These are phyloP conservation scores for Gelatoporia subvermispora DNA, from an alignment of 768 basidiomycete genomes.

Conservation along the genomic window DNA sequence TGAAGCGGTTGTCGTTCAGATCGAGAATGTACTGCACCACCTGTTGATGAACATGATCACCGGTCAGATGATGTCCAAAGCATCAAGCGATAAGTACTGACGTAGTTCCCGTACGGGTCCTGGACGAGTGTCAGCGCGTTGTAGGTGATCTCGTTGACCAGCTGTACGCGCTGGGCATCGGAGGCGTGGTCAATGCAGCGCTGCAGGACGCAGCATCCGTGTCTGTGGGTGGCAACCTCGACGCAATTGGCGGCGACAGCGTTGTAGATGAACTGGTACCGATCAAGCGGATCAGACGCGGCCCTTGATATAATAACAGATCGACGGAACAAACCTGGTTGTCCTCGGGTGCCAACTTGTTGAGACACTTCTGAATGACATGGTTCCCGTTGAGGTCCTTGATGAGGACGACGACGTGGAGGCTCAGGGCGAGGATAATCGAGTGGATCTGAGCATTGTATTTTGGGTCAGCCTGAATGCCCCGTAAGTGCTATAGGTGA, in stretches of 20 bases:
- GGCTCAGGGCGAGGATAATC: slow-evolving; percentile 92
- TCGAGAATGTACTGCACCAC: slow-evolving; percentile 98
- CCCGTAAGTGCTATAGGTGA: slow-evolving; percentile 49
- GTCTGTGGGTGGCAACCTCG: slow-evolving; percentile 96
- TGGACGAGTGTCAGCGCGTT: slow-evolving; percentile 97
- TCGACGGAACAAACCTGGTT: slow-evolving; percentile 65
- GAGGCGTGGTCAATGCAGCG: slow-evolving; percentile 98
- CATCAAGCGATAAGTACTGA: slow-evolving; percentile 29
- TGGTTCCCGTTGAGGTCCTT: slow-evolving; percentile 98
- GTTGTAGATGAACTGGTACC: slow-evolving; percentile 89
- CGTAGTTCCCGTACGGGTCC: slow-evolving; percentile 94
- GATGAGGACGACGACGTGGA: slow-evolving; percentile 98
- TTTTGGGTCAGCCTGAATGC: slow-evolving; percentile 68
- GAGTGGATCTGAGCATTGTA: slow-evolving; percentile 92
- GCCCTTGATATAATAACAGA: background rate
- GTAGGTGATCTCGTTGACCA: slow-evolving; percentile 98
- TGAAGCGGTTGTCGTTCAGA: slow-evolving; percentile 97
- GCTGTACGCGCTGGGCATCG: slow-evolving; percentile 89
- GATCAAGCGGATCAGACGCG: background rate
- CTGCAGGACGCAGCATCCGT: slow-evolving; percentile 98
- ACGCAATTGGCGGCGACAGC: slow-evolving; percentile 98
- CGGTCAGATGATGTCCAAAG: background rate
- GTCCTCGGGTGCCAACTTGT: slow-evolving; percentile 96
- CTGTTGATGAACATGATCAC: slow-evolving; percentile 32
- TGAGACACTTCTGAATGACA: slow-evolving; percentile 98